These are phyloP conservation scores for Entonaema liquescens DNA, from an alignment of 495 filamentous ascomycete genomes.

Conservation along the genomic window DNA sequence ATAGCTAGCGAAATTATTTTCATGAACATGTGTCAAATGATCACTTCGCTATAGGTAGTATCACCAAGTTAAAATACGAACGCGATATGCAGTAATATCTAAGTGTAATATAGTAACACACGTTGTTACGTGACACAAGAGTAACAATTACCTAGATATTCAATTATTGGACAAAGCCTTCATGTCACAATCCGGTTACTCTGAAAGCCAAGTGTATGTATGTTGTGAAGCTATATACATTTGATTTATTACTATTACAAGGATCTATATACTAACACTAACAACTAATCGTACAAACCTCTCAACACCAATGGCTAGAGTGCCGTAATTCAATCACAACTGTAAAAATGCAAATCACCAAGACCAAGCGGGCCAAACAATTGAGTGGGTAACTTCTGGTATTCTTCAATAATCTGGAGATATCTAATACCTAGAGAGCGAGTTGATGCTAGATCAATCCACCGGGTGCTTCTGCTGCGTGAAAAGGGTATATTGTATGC, in stretches of 20 bases:
- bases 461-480: conserved; percentile 28
- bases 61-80: not conserved
- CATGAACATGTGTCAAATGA: not conserved
- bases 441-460: conserved; percentile 55
- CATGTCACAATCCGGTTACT: not conserved
- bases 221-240: not conserved
- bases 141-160: no score
- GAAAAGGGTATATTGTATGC: not conserved
- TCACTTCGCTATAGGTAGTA: not conserved
- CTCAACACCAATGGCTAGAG: not conserved
- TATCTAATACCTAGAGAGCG: conserved; percentile 66
- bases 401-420: conserved; percentile 55
- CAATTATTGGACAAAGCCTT: no score
- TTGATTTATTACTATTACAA: not conserved
- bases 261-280: not conserved
- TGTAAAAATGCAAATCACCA: not conserved
- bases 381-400: conserved; percentile 67
- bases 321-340: not conserved
- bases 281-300: conserved; percentile 3
- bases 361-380: not conserved
- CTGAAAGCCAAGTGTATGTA: not conserved
- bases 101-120: not conserved
- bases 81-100: not conserved
- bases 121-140: no score
- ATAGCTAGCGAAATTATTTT: not conserved